Evolutionary conservation across 768 basidiomycete species (phyloP).

Genomic region (Lentinula sp.): DNA sequence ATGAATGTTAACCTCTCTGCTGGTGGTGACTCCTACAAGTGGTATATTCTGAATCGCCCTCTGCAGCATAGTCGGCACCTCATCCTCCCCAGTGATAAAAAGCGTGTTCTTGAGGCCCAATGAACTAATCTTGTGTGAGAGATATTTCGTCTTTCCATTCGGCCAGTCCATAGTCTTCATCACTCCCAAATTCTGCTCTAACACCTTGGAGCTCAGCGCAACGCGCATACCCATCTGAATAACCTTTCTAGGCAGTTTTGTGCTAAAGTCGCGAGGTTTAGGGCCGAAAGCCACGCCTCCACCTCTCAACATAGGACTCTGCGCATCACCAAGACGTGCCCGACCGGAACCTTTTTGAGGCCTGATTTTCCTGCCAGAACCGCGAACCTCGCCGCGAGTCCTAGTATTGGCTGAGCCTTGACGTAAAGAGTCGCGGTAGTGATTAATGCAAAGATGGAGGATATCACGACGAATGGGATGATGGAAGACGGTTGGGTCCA

Average conservation of each 20-base stretch:
- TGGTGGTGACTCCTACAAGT: constrained; percentile 56
- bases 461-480: constrained; percentile 90
- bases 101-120: constrained; percentile 70
- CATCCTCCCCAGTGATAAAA: constrained; percentile 63
- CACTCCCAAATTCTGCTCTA: constrained; percentile 67
- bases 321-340: constrained; percentile 86
- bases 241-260: constrained; percentile 89
- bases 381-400: constrained; percentile 84
- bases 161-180: constrained; percentile 71
- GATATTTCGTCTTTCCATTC: constrained; percentile 61
- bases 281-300: constrained; percentile 93
- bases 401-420: constrained; percentile 91
- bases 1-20: constrained; percentile 69
- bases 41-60: constrained; percentile 68
- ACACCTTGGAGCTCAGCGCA: constrained; percentile 78
- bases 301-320: constrained; percentile 82
- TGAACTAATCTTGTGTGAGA: constrained; percentile 54
- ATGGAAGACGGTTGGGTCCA: constrained; percentile 80
- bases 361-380: constrained; percentile 84
- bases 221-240: constrained; percentile 90
- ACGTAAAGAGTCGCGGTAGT: constrained; percentile 83
- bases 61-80: constrained; percentile 47
- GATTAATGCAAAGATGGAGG: constrained; percentile 85
- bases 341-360: constrained; percentile 88
- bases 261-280: constrained; percentile 87